A percentile compares a stretch with the other conserved stretches of the same genome.
Evolutionary conservation across 1,284 basidiomycete genomes (phyloP).

Genomic region (Sutorius eximius): DNA sequence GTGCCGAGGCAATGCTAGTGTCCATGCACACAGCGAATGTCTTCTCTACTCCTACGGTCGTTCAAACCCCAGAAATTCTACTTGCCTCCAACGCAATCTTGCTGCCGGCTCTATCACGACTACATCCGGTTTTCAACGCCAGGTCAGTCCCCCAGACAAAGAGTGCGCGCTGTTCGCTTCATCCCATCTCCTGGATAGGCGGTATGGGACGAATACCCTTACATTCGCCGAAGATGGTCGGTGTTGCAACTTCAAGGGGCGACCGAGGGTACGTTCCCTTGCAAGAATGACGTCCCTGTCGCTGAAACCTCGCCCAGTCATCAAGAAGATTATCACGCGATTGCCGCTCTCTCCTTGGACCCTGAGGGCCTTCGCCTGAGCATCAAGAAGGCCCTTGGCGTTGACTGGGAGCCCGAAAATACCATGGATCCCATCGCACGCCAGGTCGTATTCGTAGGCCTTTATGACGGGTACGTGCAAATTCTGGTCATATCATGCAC

Average conservation of each 20-base stretch:
- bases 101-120: conserved; percentile 54
- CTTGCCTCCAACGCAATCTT: conserved; percentile 1
- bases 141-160: conserved; percentile 39
- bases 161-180: background rate
- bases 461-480: conserved; percentile 79
- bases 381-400: conserved; percentile 57
- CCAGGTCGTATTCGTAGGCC: conserved; percentile 84
- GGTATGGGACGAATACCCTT: conserved; percentile 54
- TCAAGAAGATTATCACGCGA: conserved; percentile 84
- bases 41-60: conserved; percentile 21
- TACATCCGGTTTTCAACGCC: conserved; percentile 63
- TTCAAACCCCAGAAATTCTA: conserved; percentile 18
- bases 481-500: background rate
- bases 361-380: conserved; percentile 69
- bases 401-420: conserved; percentile 71
- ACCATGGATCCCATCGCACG: conserved; percentile 59
- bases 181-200: conserved; percentile 32
- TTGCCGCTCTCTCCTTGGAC: conserved; percentile 71
- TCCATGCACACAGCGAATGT: conserved; percentile 33
- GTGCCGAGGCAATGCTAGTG: conserved; percentile 33
- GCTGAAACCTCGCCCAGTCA: conserved; percentile 43
- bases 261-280: conserved; percentile 56
- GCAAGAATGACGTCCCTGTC: background rate
- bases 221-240: conserved; percentile 61
- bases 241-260: conserved; percentile 74